Conservation (phyloP, 2,329 filamentous ascomycete genomes). For the Diaporthe aspalathi region DNA sequence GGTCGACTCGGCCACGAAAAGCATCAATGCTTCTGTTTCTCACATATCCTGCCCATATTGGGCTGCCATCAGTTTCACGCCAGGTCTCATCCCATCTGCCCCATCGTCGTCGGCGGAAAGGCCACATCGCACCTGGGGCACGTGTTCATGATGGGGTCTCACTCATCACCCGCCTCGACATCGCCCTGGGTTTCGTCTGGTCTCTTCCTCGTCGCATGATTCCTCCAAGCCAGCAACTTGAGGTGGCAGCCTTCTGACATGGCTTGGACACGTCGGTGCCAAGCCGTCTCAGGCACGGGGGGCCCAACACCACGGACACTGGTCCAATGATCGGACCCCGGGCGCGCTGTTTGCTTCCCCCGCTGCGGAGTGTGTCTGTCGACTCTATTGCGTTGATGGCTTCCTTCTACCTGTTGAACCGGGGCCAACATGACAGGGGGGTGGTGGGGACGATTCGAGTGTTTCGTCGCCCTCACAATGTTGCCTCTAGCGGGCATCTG, state of each 20-base stretch:
- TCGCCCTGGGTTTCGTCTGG: constrained; percentile 35
- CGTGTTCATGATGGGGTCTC: constrained; percentile 2
- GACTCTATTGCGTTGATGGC: not conserved
- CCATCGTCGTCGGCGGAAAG: constrained; percentile 1
- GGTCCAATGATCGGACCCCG: not conserved
- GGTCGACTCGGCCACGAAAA: not conserved
- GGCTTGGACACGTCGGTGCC: not conserved
- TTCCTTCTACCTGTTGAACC: not conserved
- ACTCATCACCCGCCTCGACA: not conserved
- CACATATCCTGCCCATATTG: constrained; percentile 9
- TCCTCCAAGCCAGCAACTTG: constrained; percentile 20
- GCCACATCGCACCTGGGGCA: not conserved
- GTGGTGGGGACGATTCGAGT: not conserved
- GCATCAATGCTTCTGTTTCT: not conserved
- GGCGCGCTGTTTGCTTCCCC: too few relatives aligned
- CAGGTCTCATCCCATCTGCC: constrained; percentile 30
- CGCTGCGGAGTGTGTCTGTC: not conserved
- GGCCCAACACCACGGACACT: not conserved
- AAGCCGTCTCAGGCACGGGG: constrained; percentile 12
- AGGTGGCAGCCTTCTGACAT: constrained; percentile 26
- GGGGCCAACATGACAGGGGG: not conserved
- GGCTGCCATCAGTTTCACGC: constrained; percentile 30
- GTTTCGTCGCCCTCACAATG: not conserved
- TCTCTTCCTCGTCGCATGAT: constrained; percentile 35
- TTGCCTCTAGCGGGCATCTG: not conserved